phyloP scores from a whole-genome alignment of 1,284 basidiomycete species.

The Hemileia vastatrix region DNA sequence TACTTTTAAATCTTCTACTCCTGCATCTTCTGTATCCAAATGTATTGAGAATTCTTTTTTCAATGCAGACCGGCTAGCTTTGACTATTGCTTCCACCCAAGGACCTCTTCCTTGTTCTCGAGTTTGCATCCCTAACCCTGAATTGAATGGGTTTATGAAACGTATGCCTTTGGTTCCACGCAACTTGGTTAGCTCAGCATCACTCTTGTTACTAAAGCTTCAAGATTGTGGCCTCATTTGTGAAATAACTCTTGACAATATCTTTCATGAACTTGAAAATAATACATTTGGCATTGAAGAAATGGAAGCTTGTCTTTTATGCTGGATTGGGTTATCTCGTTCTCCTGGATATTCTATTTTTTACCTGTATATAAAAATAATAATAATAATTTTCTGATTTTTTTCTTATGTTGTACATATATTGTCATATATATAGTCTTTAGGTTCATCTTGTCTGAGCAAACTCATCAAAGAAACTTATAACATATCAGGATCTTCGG shows the following conservation, averaged over 20 bases:
- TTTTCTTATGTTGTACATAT: too few relatives aligned
- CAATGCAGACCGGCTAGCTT: slow-evolving; percentile 50
- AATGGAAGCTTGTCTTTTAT: slow-evolving; percentile 70
- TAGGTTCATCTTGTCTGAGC: slow-evolving; percentile 40
- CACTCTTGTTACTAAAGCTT: slow-evolving; percentile 58
- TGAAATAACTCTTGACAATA: slow-evolving; percentile 74
- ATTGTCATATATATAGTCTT: slow-evolving; percentile 16
- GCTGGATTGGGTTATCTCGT: slow-evolving; percentile 67
- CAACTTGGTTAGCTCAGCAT: slow-evolving; percentile 57
- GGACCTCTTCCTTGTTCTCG: slow-evolving; percentile 64
- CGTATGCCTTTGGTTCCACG: slow-evolving; percentile 66
- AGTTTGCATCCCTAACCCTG: slow-evolving; percentile 67
- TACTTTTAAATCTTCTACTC: slow-evolving; percentile 75
- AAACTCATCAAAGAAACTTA: slow-evolving; percentile 38
- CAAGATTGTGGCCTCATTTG: slow-evolving; percentile 62
- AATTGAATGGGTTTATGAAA: slow-evolving; percentile 68
- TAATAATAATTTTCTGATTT: too few relatives aligned
- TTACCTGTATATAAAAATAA: too few relatives aligned
- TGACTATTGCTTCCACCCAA: slow-evolving; percentile 68
- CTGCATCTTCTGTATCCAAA: slow-evolving; percentile 71
- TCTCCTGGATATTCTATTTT: slow-evolving; percentile 46
- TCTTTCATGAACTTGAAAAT: slow-evolving; percentile 65
- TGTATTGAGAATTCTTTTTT: slow-evolving; percentile 76
- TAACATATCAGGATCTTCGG: slow-evolving; percentile 31
- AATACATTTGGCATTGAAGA: slow-evolving; percentile 66